A percentile compares a stretch with the other conserved stretches of the same genome.
Conservation (phyloP, 306 rosid species). For the Carpinus fangiana region DNA sequence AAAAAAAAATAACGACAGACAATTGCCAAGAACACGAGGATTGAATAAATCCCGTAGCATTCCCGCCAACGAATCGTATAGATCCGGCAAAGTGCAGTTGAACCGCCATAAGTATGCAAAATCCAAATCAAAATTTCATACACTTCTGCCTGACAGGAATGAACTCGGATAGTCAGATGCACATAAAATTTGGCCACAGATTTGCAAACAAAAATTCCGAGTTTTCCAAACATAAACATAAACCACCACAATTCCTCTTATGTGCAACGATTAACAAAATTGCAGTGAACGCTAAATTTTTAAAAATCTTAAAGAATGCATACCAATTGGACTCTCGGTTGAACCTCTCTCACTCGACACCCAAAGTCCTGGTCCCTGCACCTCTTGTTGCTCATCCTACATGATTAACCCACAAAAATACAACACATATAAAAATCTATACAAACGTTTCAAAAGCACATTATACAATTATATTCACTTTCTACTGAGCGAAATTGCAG, state of each 20-base stretch:
- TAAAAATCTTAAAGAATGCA: background rate
- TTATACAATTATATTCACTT: background rate
- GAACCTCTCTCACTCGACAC: conserved; percentile 83
- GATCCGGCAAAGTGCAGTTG: background rate
- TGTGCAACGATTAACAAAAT: background rate
- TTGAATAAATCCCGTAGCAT: background rate
- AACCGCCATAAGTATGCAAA: background rate
- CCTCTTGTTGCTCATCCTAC: conserved; percentile 94
- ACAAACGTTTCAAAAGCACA: background rate
- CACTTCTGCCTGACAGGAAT: background rate
- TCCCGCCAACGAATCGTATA: background rate
- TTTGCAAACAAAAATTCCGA: background rate
- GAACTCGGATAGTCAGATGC: background rate
- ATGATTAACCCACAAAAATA: conserved; percentile 19
- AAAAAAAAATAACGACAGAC: background rate
- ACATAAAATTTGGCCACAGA: background rate
- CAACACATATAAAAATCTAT: background rate
- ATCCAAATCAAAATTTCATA: background rate
- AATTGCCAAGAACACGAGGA: background rate
- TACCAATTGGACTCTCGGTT: conserved; percentile 89
- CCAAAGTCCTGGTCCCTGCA: conserved; percentile 95
- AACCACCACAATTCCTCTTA: background rate
- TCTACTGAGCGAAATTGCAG: conserved; percentile 18
- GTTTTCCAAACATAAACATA: background rate
- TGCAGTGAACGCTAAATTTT: background rate